phyloP scores from a whole-genome alignment of 2,329 filamentous ascomycete genomes.

The Diaporthe ampelina region DNA sequence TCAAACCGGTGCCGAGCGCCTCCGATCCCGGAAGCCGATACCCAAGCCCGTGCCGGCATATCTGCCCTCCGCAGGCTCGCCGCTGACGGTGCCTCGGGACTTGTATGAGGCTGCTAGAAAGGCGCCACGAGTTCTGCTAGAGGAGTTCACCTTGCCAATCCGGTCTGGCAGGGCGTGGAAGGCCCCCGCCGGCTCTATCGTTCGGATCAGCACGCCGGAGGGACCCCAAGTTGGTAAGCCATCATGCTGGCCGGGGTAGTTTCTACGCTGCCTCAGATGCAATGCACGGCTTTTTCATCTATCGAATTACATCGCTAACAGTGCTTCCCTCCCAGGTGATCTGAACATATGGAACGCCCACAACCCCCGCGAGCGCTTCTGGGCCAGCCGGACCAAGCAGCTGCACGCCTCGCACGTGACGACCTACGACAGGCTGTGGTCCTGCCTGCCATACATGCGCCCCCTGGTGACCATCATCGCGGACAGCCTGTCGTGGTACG shows the following conservation, averaged over 20 bases:
- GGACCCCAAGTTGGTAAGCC: constrained; percentile 79
- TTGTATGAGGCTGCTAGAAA: constrained; percentile 74
- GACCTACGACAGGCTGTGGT: constrained; percentile 82
- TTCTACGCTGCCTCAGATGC: too few species aligned
- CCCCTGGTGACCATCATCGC: constrained; percentile 79
- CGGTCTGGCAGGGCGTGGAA: constrained; percentile 82
- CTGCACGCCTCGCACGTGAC: constrained; percentile 82
- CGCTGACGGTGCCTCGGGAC: constrained; percentile 58
- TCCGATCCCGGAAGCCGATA: constrained; percentile 58
- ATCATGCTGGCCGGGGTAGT: too few species aligned
- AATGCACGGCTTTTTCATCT: not conserved
- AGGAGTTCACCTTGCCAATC: constrained; percentile 76
- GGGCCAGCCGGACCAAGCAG: constrained; percentile 84
- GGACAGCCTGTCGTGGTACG: constrained; percentile 76
- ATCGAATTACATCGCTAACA: not conserved
- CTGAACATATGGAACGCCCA: constrained; percentile 84
- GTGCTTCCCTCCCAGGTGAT: constrained; percentile 65
- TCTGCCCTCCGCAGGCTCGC: constrained; percentile 58
- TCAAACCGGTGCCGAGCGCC: constrained; percentile 56
- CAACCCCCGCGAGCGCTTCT: constrained; percentile 86
- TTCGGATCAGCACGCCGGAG: constrained; percentile 80
- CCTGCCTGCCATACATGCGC: constrained; percentile 80
- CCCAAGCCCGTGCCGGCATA: constrained; percentile 65
- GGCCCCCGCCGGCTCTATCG: constrained; percentile 76
- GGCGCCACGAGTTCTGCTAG: constrained; percentile 56